Evolutionary conservation across 1,284 basidiomycete genomes (phyloP), one percentile per base, ranked within the genome.

Genomic region (Sanghuangporus baumii): DNA sequence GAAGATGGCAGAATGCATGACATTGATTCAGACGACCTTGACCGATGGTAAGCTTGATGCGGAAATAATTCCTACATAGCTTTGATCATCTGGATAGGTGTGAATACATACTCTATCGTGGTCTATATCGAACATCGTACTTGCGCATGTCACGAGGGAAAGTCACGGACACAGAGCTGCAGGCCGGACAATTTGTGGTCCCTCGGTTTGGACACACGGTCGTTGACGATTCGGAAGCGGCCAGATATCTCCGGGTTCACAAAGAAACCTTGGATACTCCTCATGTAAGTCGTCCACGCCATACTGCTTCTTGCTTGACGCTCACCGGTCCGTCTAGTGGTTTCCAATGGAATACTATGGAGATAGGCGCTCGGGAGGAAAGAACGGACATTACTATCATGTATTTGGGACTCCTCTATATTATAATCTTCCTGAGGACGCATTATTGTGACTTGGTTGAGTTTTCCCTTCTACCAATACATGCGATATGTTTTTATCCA

Each of bases 31-130:
- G 78, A 85, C 1, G 90, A 93, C 73, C 68, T 65, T 64, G 88
- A 91, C 69, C 78, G 91, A 65, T 93, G 91, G 91, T 88, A 66
- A 63, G 79, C 71, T 14, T 38, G 26, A 31, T 4, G 26, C 26
- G 26, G 26, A 31, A 31, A 31, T 31, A 31, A 31, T 3, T 31
- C 26, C 26, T 31, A 31, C 26, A 4, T 31, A 31, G 26, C 26
- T 46, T n/a, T 7, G 16, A 36, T 51, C 66, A 63, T 52, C 23
- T 57, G 4, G 68, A 71, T 61, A 89, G 90, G 89, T 94, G 93
- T 75, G 89, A 95, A 78, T 95, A 95, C 70, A 91, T 96, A 55
- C 77, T 93, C 26, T 96, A 93, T 73, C 83, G 92, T 18, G 89
- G 89, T 1, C 70, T 94, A 36, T 91, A 93, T 76, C 81, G 91